Base-by-base conservation (phyloP, 192 early-diverging fungal species). In the Diversispora eburnea region DNA sequence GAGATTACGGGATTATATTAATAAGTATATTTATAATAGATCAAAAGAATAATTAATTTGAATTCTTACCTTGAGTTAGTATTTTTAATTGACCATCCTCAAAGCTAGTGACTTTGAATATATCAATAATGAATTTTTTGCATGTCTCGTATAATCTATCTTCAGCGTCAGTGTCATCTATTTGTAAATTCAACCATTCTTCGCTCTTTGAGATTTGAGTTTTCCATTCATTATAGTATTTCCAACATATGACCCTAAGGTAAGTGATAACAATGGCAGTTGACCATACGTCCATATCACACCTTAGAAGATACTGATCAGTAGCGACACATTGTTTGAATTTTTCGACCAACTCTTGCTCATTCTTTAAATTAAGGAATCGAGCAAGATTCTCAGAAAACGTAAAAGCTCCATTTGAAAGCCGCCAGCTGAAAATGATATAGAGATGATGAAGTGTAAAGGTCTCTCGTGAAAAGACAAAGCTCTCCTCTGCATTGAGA, bases 161-260 rank as follows among this genome's bases (percentile, higher is more conserved):
- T 48, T 73, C 71, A 10, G 25, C 17, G 3, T 73, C 71, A 20
- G 62, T n/a, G 20, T 73, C n/a, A 61, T 73, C 10, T 25, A 62
- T 22, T 62, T 73, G 20, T 62, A 4, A 20, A 39, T 22, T 62
- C 9, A 73, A 10, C 71, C 71, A 48, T 45, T 39, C 15, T 61
- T 73, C 71, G 25, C 47, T 62, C 4, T 62, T 73, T 17, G 54
- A 19, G 7, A 51, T n/a, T 41, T 62, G 4, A n/a, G 19, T 2
- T 46, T 25, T 62, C 71, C 71, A 73, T 51, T 73, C 71, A 17
- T 12, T 33, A 51, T 47, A 17, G 42, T 49, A 22, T 59, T 73
- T 62, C 71, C 71, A 73, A n/a, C 54, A 73, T 47, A 73, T 13
- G 8, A 73, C 0, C 25, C 49, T 73, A 9, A 73, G 6, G 15